Base-by-base conservation (phyloP, 2,329 filamentous ascomycete genomes). In the Aspergillus tamarii region DNA sequence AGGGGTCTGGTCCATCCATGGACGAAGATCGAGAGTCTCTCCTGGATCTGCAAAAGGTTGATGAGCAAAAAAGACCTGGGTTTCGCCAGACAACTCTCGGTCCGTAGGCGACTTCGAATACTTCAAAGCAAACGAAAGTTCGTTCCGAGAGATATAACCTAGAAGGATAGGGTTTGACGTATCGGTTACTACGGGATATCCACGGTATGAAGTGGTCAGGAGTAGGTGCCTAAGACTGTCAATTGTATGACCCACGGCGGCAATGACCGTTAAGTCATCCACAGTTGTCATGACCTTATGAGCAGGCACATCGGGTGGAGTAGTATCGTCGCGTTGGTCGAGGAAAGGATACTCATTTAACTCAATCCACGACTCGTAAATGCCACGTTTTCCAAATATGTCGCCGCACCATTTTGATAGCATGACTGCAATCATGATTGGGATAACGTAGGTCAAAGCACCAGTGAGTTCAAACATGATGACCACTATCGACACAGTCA, bases 391-490 rank as follows among this genome's bases (percentile, higher is more conserved):
- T 30, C 92, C 93, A 77, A 99, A 94, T 57, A 93, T 94, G 77
- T 99, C 95, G 73, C 94, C 95, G 30, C 97, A 93, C 95, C 95
- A 99, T 81, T 99, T 99, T 66, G 92, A 92, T 52, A 98, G 85
- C 94, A 99, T 96, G 74, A 99, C 95, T 50, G 94, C 93, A 67
- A 99, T 92, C 95, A 99, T 99, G 78, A 98, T 99, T 60, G 95
- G 95, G 9, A 99, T 87, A 56, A 99, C 94, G 75, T 98, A 98
- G 0, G 93, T 96, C 32, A 99, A 85, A 1, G 95, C 95, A 59
- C 95, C 95, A 0, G 95, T 99, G 61, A 99, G 89, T 82, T 99
- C 95, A 74, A 99, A 99, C 91, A 97, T 97, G 81, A 99, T 99
- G 73, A 98, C 95, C 5, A 99, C 94, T 69, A 99, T 97, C 14